phyloP scores from a whole-genome alignment of 352 stramenopile genomes.

The Phytophthora lateralis region DNA sequence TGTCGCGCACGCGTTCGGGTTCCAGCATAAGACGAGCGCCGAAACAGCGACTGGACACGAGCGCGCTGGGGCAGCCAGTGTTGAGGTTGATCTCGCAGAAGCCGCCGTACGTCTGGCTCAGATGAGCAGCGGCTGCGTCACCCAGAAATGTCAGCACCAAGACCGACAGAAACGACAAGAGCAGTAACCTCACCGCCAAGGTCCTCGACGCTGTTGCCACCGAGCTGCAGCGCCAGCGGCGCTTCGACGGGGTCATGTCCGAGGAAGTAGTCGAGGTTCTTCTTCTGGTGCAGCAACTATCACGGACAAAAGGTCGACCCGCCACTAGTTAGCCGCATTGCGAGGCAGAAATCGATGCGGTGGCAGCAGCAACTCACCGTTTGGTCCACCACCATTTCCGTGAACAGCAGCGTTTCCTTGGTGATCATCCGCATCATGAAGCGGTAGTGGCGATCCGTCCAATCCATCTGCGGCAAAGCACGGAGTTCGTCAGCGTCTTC shows the following conservation, averaged over 20 bases:
- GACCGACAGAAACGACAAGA: not conserved
- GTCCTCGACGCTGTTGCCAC: conserved; percentile 88
- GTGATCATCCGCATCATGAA: conserved; percentile 96
- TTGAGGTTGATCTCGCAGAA: conserved; percentile 97
- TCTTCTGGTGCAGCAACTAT: conserved; percentile 82
- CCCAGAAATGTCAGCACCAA: conserved; percentile 2
- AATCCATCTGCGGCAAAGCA: conserved; percentile 92
- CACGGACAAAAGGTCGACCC: not conserved
- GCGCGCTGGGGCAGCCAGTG: conserved; percentile 92
- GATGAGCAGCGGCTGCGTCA: conserved; percentile 62
- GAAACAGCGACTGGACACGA: conserved; percentile 91
- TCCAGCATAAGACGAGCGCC: conserved; percentile 98
- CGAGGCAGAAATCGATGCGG: not conserved
- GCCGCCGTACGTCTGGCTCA: conserved; percentile 88
- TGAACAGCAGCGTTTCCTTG: conserved; percentile 94
- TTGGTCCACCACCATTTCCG: conserved; percentile 98
- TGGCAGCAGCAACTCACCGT: conserved; percentile 68
- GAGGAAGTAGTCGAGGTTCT: conserved; percentile 91
- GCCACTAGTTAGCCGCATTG: not conserved
- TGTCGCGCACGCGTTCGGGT: conserved; percentile 92
- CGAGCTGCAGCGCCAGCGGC: conserved; percentile 94
- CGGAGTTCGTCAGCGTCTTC: not conserved
- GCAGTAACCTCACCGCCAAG: conserved; percentile 55
- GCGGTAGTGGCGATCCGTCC: conserved; percentile 95
- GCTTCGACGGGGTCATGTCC: conserved; percentile 84